Conservation (phyloP, 805 yeast species). For the Pichia rugopelliculosa region DNA sequence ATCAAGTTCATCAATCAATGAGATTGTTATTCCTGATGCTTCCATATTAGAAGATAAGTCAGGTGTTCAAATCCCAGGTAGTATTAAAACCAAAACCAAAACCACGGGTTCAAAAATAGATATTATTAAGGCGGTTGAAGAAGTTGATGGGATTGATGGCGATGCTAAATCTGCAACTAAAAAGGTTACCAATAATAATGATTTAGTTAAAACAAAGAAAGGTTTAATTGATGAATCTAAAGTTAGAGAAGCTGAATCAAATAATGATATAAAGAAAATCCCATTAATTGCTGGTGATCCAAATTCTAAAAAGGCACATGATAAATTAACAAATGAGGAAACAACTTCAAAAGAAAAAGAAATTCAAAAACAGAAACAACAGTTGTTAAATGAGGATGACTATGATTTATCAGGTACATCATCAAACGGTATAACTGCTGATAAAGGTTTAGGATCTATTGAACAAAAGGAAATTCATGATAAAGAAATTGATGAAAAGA, state of each 20-base stretch:
- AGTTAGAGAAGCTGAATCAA: conserved; percentile 32
- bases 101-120: not conserved
- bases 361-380: not conserved
- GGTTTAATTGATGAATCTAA: conserved; percentile 37
- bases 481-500: not conserved
- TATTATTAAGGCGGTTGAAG: not conserved
- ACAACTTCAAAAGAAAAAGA: not conserved
- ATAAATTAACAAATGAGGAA: conserved; percentile 6
- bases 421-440: conserved; percentile 6
- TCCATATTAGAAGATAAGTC: not conserved
- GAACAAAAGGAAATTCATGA: conserved; percentile 7
- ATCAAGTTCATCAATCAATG: not conserved
- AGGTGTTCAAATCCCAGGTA: not conserved
- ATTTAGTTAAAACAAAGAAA: conserved; percentile 25
- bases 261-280: conserved; percentile 3
- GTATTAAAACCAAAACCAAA: not conserved
- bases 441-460: conserved; percentile 4
- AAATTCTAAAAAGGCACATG: conserved; percentile 9
- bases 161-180: conserved; percentile 11
- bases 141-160: not conserved
- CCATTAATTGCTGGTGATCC: conserved; percentile 15
- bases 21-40: conserved; percentile 1
- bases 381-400: not conserved
- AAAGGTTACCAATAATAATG: conserved; percentile 21
- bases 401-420: not conserved